Conservation (phyloP, 768 basidiomycete genomes). For the Mycena metata region DNA sequence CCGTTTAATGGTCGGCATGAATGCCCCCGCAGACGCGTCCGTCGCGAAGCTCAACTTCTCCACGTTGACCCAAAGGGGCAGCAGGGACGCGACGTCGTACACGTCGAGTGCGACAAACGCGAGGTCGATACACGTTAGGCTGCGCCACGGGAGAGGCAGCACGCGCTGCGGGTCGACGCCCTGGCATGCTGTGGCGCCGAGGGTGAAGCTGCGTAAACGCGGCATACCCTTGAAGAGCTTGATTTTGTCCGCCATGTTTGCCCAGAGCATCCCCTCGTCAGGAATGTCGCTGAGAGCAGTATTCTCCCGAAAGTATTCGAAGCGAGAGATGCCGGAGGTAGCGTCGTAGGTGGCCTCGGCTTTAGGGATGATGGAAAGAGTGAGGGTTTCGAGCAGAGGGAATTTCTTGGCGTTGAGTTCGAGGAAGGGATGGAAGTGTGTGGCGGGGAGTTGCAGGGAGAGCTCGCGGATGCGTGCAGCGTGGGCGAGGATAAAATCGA, state of each 20-base stretch:
- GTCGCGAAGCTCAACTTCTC: slow-evolving; percentile 5
- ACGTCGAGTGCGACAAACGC: neutral
- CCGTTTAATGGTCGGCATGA: slow-evolving; percentile 3
- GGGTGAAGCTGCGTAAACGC: neutral
- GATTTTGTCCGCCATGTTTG: neutral
- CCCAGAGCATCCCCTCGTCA: neutral
- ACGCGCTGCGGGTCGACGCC: too few species aligned
- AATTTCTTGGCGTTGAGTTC: neutral
- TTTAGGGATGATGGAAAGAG: neutral
- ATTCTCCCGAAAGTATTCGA: neutral
- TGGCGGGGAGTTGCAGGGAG: neutral
- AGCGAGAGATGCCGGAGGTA: neutral
- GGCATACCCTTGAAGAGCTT: neutral
- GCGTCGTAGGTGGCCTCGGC: neutral
- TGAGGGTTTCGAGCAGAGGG: slow-evolving; percentile 3
- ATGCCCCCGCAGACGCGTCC: neutral
- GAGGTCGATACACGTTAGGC: slow-evolving; percentile 5
- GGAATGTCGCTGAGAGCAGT: neutral
- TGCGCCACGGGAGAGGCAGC: slow-evolving; percentile 3
- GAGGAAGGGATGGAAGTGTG: neutral
- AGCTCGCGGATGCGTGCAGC: slow-evolving; percentile 8
- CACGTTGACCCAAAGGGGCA: neutral
- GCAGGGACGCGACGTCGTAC: neutral
- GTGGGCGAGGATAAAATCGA: slow-evolving; percentile 1
- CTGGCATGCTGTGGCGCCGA: neutral